Base-by-base conservation (phyloP, 352 stramenopile species). In the Phytopythium oedochilum region DNA sequence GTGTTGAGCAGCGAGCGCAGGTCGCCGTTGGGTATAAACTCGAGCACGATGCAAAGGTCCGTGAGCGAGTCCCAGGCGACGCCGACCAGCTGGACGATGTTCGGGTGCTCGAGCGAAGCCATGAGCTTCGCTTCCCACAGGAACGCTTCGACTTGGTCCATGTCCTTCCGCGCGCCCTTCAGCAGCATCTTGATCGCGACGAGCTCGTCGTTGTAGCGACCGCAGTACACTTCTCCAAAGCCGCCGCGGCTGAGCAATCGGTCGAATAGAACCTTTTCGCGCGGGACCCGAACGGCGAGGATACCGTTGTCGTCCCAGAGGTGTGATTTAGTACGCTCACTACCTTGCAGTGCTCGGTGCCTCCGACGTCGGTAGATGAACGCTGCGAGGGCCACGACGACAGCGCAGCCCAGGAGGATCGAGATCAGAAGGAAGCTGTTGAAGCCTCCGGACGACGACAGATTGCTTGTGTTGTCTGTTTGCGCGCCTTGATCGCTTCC, bases 151-250 rank as follows among this genome's bases (percentile, higher is more conserved):
- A 77, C 73, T 25, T 78, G 63, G 6, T 45, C 29, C 2, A 76
- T 42, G 4, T 68, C 70, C 32, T 69, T 66, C 34, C 63, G 53
- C 15, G 49, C 57, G 40, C 73, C 69, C 0, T 61, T 68, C 14
- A 83, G 40, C 22, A 82, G 46, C 26, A 40, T 71, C 62, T 87
- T 87, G 56, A 87, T 74, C 0, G 70, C 69, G 14, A 88, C 74
- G 0, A 35, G 9, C 34, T 79, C 51, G 49, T 55, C 59, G 34
- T 71, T 60, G 66, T 80, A 82, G 8, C 38, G 56, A 4, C 71
- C 73, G 0, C 38, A 40, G 29, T 74, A 85, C 2, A 87, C 75
- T 59, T 80, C 68, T 5, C 76, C 73, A 36, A 69, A 84, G 8
- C 71, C 71, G 28, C 73, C 74, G 45, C 63, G 64, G 23, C 59